Conservation (phyloP, 2,329 filamentous ascomycete species). For the Fusarium hostae region DNA sequence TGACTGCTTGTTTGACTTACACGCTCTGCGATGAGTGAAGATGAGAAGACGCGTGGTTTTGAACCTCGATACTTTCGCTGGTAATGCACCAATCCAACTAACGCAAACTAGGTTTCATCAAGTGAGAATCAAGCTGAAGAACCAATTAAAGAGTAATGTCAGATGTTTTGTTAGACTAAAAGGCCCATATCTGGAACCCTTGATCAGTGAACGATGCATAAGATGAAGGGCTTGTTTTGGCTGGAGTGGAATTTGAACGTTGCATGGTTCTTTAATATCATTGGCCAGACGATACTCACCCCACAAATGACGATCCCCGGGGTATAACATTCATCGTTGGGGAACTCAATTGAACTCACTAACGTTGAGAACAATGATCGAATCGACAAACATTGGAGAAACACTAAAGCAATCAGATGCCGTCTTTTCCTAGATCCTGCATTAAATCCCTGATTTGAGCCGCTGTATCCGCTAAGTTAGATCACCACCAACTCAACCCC, state of each 20-base stretch:
- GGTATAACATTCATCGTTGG: not conserved
- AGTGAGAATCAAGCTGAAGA: not conserved
- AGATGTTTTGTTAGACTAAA: not conserved
- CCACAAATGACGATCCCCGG: not conserved
- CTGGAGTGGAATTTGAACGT: slow-evolving; percentile 4
- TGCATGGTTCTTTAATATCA: not conserved
- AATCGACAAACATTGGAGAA: not conserved
- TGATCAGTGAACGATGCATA: not conserved
- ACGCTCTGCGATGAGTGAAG: not conserved
- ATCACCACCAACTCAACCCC: not conserved
- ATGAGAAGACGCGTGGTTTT: not conserved
- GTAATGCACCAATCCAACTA: not conserved
- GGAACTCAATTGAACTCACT: not conserved
- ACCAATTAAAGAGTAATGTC: not conserved
- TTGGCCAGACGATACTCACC: not conserved
- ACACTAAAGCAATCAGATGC: not conserved
- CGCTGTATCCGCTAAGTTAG: slow-evolving; percentile 11
- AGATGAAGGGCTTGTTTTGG: slow-evolving; percentile 2
- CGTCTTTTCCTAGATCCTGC: not conserved
- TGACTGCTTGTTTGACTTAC: not conserved
- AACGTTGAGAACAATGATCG: not conserved
- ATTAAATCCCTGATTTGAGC: not conserved
- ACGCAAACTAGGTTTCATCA: not conserved
- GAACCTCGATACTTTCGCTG: not conserved
- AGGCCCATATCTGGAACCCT: not conserved